A percentile compares a stretch with the other conserved stretches of the same genome.
phyloP scores from a whole-genome alignment of 768 basidiomycete species.

The Rhodotorula graminis region DNA sequence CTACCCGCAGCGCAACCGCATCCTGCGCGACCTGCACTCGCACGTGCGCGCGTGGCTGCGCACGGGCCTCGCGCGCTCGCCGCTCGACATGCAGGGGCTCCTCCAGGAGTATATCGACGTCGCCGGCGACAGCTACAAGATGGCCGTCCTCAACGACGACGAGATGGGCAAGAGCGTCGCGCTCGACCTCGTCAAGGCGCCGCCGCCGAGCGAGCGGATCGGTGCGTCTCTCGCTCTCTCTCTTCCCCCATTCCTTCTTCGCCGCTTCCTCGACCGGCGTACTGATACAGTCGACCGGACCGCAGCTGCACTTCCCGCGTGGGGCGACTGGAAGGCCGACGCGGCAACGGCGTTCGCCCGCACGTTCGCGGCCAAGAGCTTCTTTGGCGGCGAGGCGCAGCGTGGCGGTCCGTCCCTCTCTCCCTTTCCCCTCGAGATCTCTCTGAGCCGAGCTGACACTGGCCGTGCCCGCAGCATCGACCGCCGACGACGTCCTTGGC shows the following conservation, averaged over 20 bases:
- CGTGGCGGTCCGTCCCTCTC: slow-evolving; percentile 2
- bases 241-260: slow-evolving; percentile 6
- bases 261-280: too few species aligned
- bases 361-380: slow-evolving; percentile 85
- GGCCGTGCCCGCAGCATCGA: neutral
- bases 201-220: slow-evolving; percentile 69
- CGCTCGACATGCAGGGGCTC: slow-evolving; percentile 85
- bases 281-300: too few species aligned
- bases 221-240: slow-evolving; percentile 52
- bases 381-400: slow-evolving; percentile 52
- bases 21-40: slow-evolving; percentile 66
- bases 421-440: neutral
- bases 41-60: slow-evolving; percentile 80
- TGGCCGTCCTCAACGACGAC: slow-evolving; percentile 64
- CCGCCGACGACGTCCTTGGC: slow-evolving; percentile 53
- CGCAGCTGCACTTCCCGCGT: slow-evolving; percentile 47
- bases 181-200: slow-evolving; percentile 73
- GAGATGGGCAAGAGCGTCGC: slow-evolving; percentile 91
- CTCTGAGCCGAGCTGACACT: neutral
- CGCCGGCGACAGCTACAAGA: slow-evolving; percentile 5
- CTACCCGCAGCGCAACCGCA: slow-evolving; percentile 77
- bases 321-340: slow-evolving; percentile 64
- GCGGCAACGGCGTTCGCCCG: slow-evolving; percentile 72
- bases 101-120: slow-evolving; percentile 85
- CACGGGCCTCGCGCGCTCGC: slow-evolving; percentile 77